Percentiles rank a stretch among this genome's conserved stretches.
Evolutionary conservation across 2,329 filamentous ascomycete species (phyloP).

Genomic region (Passalora sequoiae): DNA sequence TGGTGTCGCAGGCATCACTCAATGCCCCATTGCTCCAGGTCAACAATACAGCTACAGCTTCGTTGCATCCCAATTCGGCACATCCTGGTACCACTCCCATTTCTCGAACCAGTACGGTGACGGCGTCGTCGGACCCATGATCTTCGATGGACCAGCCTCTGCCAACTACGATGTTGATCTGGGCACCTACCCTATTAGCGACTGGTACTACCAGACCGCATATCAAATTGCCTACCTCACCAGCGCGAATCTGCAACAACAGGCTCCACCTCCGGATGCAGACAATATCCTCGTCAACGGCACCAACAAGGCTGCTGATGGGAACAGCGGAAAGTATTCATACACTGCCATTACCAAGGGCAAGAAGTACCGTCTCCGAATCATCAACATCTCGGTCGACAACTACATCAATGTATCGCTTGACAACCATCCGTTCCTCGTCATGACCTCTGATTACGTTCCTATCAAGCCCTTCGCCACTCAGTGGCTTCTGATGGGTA

Average conservation of each 20-base stretch:
- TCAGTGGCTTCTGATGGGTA: slow-evolving; percentile 48
- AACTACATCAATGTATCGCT: slow-evolving; percentile 43
- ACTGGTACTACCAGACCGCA: slow-evolving; percentile 45
- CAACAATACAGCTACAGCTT: slow-evolving; percentile 18
- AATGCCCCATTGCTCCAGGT: slow-evolving; percentile 21
- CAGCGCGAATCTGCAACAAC: slow-evolving; percentile 29
- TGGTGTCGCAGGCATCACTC: slow-evolving; percentile 20
- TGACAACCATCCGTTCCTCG: slow-evolving; percentile 40
- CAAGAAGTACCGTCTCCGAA: slow-evolving; percentile 38
- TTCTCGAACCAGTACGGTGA: slow-evolving; percentile 51
- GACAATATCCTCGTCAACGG: slow-evolving; percentile 14
- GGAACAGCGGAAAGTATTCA: not conserved
- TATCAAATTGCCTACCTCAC: slow-evolving; percentile 24
- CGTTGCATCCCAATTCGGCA: slow-evolving; percentile 43
- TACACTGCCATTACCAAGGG: slow-evolving; percentile 32
- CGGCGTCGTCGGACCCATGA: slow-evolving; percentile 55
- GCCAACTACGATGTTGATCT: slow-evolving; percentile 59
- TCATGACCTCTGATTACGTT: slow-evolving; percentile 41
- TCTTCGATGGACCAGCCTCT: slow-evolving; percentile 56
- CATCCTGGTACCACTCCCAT: slow-evolving; percentile 53
- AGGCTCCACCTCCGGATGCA: slow-evolving; percentile 20
- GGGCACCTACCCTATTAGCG: slow-evolving; percentile 53
- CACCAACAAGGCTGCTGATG: slow-evolving; percentile 14
- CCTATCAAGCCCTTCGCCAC: slow-evolving; percentile 38
- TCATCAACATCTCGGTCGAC: slow-evolving; percentile 41